Conservation (phyloP, 306 rosid genomes). For the Cucumis hystrix region DNA sequence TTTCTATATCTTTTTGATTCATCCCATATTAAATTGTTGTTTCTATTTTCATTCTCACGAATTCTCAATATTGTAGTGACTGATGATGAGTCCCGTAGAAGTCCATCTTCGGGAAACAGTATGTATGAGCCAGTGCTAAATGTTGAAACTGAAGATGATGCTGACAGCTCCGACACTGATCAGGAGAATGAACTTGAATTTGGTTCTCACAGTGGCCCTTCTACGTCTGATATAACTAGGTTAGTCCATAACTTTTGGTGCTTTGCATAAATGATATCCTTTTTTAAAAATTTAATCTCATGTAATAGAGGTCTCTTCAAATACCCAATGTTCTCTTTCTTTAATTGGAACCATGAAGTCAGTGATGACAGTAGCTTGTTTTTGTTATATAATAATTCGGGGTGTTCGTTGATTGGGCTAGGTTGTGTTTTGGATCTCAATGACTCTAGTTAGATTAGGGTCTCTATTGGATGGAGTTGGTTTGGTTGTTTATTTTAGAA, state of each 20-base stretch:
- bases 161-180: constrained; percentile 34
- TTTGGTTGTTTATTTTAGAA: background rate
- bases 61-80: constrained; percentile 16
- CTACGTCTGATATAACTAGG: constrained; percentile 36
- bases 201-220: constrained; percentile 16
- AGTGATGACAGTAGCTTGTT: background rate
- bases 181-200: constrained; percentile 27
- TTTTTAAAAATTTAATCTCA: background rate
- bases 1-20: background rate
- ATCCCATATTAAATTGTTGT: background rate
- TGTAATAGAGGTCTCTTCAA: background rate
- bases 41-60: background rate
- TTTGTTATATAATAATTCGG: background rate
- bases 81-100: constrained; percentile 23
- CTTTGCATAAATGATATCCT: background rate
- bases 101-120: constrained; percentile 16
- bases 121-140: constrained; percentile 16
- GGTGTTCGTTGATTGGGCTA: background rate
- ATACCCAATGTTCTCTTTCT: background rate
- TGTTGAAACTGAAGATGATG: constrained; percentile 35
- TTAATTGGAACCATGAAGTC: background rate
- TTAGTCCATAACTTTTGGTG: constrained; percentile 11
- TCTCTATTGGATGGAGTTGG: background rate
- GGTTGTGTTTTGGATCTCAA: background rate
- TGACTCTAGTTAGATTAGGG: background rate